Percentiles rank a stretch among this genome's conserved stretches.
Conservation (phyloP, 1,284 basidiomycete genomes). For the Rhizoctonia solani region DNA sequence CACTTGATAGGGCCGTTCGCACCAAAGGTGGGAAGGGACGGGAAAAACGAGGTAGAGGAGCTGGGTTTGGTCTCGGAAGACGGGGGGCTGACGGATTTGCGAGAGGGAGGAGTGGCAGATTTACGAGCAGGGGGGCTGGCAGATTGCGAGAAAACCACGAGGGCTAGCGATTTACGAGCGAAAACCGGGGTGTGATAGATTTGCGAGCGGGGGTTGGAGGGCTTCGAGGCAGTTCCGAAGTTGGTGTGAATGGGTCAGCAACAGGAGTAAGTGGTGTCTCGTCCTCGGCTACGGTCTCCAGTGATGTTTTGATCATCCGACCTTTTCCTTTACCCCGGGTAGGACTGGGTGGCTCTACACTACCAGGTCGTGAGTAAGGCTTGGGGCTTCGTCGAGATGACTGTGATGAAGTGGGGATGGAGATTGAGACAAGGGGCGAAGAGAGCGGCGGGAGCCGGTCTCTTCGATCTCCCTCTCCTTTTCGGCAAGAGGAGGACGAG, state of each 20-base stretch:
- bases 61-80: constrained; percentile 14
- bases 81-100: constrained; percentile 11
- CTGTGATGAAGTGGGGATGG: neutral
- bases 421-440: constrained; percentile 13
- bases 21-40: neutral
- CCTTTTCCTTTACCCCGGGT: constrained; percentile 24
- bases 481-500: constrained; percentile 18
- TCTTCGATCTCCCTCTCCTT: constrained; percentile 23
- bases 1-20: neutral
- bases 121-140: too few species aligned
- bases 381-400: neutral
- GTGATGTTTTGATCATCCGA: neutral
- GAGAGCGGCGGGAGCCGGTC: constrained; percentile 10
- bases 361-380: constrained; percentile 1
- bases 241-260: constrained; percentile 4
- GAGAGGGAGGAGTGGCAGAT: neutral
- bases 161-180: too few species aligned
- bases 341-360: constrained; percentile 1
- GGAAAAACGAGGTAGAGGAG: neutral
- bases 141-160: too few species aligned
- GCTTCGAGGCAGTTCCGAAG: constrained; percentile 11
- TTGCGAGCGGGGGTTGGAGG: neutral
- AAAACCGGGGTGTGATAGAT: too few species aligned
- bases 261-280: neutral
- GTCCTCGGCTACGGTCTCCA: constrained; percentile 21